Percentiles rank a stretch among this genome's conserved stretches.
Evolutionary conservation across 768 basidiomycete species (phyloP).

Genomic region (Termitomyces sp.): DNA sequence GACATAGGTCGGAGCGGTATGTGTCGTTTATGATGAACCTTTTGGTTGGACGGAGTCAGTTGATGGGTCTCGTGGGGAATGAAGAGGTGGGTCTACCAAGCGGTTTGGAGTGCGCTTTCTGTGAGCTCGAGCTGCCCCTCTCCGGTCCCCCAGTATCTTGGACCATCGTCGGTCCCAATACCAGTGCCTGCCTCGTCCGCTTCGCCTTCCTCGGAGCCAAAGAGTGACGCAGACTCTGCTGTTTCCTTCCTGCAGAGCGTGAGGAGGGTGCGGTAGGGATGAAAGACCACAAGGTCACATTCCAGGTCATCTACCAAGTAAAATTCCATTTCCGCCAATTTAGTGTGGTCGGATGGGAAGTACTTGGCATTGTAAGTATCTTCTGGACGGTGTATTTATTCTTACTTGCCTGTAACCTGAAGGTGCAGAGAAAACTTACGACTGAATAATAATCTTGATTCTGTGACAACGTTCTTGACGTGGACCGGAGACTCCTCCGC

Average conservation of each 20-base stretch:
- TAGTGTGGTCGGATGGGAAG: slow-evolving; percentile 86
- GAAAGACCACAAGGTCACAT: slow-evolving; percentile 89
- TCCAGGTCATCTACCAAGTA: slow-evolving; percentile 96
- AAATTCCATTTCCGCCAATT: slow-evolving; percentile 98
- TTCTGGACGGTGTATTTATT: slow-evolving; percentile 24
- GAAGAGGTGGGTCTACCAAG: slow-evolving; percentile 56
- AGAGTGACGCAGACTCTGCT: slow-evolving; percentile 28
- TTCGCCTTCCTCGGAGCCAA: slow-evolving; percentile 40
- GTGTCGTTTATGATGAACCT: slow-evolving; percentile 98
- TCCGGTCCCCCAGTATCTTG: slow-evolving; percentile 75
- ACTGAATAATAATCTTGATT: slow-evolving; percentile 73
- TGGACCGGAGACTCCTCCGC: slow-evolving; percentile 95
- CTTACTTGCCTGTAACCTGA: neutral
- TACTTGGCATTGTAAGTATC: slow-evolving; percentile 68
- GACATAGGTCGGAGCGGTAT: slow-evolving; percentile 86
- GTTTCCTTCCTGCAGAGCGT: slow-evolving; percentile 66
- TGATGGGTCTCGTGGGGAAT: neutral
- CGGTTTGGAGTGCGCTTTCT: slow-evolving; percentile 77
- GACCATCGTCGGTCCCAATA: slow-evolving; percentile 42
- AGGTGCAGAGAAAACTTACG: slow-evolving; percentile 35
- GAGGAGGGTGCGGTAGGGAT: slow-evolving; percentile 88
- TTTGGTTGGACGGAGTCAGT: neutral
- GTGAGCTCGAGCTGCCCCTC: slow-evolving; percentile 73
- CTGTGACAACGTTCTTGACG: slow-evolving; percentile 86
- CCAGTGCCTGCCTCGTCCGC: slow-evolving; percentile 53